Evolutionary conservation across 2,329 filamentous ascomycete genomes (phyloP), one percentile per base, ranked within the genome.

Genomic region (Aspergillus caelatus): DNA sequence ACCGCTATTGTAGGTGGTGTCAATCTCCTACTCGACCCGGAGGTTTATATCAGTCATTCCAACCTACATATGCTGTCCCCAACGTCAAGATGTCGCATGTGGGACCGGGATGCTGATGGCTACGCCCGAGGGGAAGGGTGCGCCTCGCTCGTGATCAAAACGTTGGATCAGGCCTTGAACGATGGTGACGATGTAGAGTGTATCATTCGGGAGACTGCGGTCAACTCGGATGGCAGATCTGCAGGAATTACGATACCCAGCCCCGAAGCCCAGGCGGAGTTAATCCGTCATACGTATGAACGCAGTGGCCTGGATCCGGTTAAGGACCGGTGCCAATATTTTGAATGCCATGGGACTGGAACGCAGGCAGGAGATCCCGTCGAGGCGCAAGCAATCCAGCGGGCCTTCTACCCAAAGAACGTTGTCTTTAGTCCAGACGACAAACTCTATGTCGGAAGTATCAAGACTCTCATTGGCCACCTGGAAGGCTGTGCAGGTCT

Each of bases 111-210:
- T 3, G 85, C 82, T 0, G 74, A 85, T 65, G 85, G 84, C 9
- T 85, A 79, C 70, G 83, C 77, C 30, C 79, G 85, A 0, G 84
- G 83, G 10, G 86, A 88, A 58, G 85, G 85, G 0, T 72, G 86
- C 16, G 80, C 80, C 0, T 74, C 77, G 0, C 65, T 88, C 0
- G 72, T 88, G 0, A 65, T 89, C 0, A 88, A 88, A 69, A 75
- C 71, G 1, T 68, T 88, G 1, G 73, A 70, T 5, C 71, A 78
- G 1, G 87, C 87, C 0, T 60, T 88, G 5, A 71, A 62, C 0
- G 79, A 83, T 67, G 79, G 79, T 0, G 82, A 85, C 64, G 67
- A 76, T 5, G 80, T 85, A 32, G 76, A 82, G 39, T 76, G 76
- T 45, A 67, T 79, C 9, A 71, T 80, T 32, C 74, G 77, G 0